phyloP scores from a whole-genome alignment of 208 protist species.

The Wallacemonas sp. region DNA sequence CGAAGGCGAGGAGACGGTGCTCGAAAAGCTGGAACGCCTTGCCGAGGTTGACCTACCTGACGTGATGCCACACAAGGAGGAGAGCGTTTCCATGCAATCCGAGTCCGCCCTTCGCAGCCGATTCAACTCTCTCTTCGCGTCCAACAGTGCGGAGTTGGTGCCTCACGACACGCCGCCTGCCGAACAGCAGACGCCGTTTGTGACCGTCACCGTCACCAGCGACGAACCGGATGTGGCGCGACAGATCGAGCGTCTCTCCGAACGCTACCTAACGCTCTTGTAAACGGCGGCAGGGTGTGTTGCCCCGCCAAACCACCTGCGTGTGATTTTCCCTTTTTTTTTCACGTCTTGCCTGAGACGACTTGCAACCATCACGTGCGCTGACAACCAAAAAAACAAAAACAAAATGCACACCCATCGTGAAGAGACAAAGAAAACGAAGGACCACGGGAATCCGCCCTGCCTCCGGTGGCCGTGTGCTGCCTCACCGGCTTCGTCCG shows the following conservation, averaged over 20 bases:
- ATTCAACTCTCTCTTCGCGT: constrained; percentile 5
- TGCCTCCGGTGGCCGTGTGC: too few species aligned
- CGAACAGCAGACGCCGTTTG: neutral
- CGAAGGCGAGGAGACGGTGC: neutral
- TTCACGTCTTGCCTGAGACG: neutral
- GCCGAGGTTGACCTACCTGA: neutral
- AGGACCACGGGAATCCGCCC: too few species aligned
- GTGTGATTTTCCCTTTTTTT: neutral
- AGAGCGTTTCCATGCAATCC: neutral
- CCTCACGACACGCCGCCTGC: neutral
- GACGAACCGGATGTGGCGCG: neutral
- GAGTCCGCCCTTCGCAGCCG: neutral
- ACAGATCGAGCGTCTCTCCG: neutral
- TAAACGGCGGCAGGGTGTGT: neutral
- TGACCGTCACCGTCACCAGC: neutral
- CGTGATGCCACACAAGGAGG: neutral
- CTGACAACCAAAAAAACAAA: too few species aligned
- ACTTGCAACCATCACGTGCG: too few species aligned
- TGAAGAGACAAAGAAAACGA: too few species aligned
- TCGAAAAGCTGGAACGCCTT: neutral
- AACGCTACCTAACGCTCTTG: neutral
- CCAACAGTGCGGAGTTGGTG: neutral
- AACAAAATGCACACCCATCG: too few species aligned
- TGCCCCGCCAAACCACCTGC: neutral
- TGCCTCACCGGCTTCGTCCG: too few species aligned